Evolutionary conservation across 768 basidiomycete species (phyloP).

Genomic region (Panus rudis): DNA sequence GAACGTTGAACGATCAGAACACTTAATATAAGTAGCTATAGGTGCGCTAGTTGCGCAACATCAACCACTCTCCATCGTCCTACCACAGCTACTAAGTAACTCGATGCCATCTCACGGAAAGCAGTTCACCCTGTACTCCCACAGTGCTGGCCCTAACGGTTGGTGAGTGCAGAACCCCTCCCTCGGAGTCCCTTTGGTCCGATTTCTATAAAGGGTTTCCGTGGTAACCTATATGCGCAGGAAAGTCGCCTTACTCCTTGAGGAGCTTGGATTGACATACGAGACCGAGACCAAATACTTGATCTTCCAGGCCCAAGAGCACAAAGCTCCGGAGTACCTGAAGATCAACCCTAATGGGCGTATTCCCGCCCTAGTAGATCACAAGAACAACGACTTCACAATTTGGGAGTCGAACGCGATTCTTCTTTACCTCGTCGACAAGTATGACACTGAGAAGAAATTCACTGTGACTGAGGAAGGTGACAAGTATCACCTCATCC

Average conservation of each 20-base stretch:
- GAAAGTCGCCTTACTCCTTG: conserved; percentile 7
- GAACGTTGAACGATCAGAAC: too few relatives aligned
- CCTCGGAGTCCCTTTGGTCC: too few relatives aligned
- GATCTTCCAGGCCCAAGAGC: conserved; percentile 9
- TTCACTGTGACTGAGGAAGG: conserved; percentile 8
- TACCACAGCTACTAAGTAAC: too few relatives aligned
- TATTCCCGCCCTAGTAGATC: conserved; percentile 24
- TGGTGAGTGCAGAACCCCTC: too few relatives aligned
- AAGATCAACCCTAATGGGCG: conserved; percentile 22
- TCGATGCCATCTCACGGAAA: conserved; percentile 12
- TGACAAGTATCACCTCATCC: conserved; percentile 16
- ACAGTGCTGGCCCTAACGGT: conserved; percentile 8
- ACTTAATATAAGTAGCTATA: too few relatives aligned
- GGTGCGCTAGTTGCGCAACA: too few relatives aligned
- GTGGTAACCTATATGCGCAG: too few relatives aligned
- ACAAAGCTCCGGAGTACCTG: conserved; percentile 10
- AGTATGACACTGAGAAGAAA: conserved; percentile 36
- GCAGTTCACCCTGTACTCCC: conserved; percentile 14
- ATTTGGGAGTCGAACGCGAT: conserved; percentile 32
- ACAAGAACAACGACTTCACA: conserved; percentile 17
- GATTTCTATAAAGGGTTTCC: too few relatives aligned
- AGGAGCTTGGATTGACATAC: conserved; percentile 12
- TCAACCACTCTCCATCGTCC: background rate
- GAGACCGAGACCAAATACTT: conserved; percentile 8
- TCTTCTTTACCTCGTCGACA: conserved; percentile 33